These are phyloP conservation scores for Fusarium pseudonygamai DNA, from an alignment of 2,329 filamentous ascomycete species.

Conservation along the genomic window DNA sequence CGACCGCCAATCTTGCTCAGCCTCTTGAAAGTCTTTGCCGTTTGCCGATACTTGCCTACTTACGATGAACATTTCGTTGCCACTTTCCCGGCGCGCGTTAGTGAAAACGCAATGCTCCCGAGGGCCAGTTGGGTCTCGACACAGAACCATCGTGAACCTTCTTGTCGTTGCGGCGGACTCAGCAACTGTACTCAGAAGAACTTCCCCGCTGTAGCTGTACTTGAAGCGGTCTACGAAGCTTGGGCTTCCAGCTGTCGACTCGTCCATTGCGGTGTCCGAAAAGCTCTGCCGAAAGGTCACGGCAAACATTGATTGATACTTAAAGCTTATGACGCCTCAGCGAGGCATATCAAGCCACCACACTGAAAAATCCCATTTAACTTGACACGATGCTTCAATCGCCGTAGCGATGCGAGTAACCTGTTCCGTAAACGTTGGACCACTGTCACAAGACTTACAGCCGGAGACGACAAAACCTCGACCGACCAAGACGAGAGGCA, in stretches of 20 bases:
- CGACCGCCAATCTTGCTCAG: neutral
- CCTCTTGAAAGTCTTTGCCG: rapidly evolving
- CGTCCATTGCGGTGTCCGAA: neutral
- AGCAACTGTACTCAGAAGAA: too few species aligned
- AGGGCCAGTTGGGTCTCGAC: neutral
- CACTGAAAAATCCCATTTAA: too few species aligned
- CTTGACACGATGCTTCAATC: too few species aligned
- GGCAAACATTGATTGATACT: too few species aligned
- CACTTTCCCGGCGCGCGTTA: rapidly evolving
- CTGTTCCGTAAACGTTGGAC: neutral
- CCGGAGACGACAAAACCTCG: neutral
- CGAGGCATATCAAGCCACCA: too few species aligned
- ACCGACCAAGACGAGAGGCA: neutral
- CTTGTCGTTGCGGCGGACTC: neutral
- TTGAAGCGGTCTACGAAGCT: neutral
- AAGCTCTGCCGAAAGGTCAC: neutral
- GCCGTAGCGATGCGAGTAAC: neutral
- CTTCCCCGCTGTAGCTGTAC: rapidly evolving
- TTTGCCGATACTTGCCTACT: rapidly evolving
- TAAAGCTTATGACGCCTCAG: too few species aligned
- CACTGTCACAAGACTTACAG: neutral
- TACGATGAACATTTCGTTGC: neutral
- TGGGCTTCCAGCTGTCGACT: neutral
- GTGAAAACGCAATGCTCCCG: neutral
- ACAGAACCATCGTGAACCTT: neutral